Evolutionary conservation across 1,284 basidiomycete species (phyloP), one percentile per base, ranked within the genome.

Genomic region (Psilocybe mexicana): DNA sequence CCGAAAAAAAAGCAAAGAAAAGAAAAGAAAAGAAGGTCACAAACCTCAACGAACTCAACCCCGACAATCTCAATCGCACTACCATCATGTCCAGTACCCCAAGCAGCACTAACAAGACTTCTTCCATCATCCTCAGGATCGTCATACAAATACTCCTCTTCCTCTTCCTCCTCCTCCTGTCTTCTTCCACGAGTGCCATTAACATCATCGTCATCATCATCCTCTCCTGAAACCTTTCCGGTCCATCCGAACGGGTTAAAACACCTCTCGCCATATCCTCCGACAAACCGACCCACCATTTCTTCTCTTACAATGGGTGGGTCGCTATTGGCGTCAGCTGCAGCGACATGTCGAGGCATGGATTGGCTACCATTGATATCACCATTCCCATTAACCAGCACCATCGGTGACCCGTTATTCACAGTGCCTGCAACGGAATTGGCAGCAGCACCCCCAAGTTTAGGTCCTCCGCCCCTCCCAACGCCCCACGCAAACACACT

Each of bases 81-180:
- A 28, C 88, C 88, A 60, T 90, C 88, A 63, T 91, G 89, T 4
- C 85, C 84, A 61, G 81, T 84, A 36, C 88, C 88, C 88, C 88
- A 90, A 0, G 83, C 82, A 18, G 82, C 83, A 70, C 87, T 90
- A 43, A 82, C 73, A 63, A 89, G 68, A 23, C 78, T 75, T 54
- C 85, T 72, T 25, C 86, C 86, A 66, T 88, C 90, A 42, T 84
- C 81, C 38, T 82, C 79, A 43, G 83, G 83, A 66, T 84, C 82
- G 43, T 78, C 78, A 8, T 62, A 72, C 65, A 63, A 68, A 64
- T 57, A 59, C 66, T 65, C 67, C 56, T 60, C 63, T 14, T 58
- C 64, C 30, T 60, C 57, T 33, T 59, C 60, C 43, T 57, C 65
- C 50, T 62, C 65, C 48, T 58, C 66, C 23, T 35, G 14, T 35